These are phyloP conservation scores for Candida sanyaensis DNA, from an alignment of 1,139 yeast species.

Conservation along the genomic window DNA sequence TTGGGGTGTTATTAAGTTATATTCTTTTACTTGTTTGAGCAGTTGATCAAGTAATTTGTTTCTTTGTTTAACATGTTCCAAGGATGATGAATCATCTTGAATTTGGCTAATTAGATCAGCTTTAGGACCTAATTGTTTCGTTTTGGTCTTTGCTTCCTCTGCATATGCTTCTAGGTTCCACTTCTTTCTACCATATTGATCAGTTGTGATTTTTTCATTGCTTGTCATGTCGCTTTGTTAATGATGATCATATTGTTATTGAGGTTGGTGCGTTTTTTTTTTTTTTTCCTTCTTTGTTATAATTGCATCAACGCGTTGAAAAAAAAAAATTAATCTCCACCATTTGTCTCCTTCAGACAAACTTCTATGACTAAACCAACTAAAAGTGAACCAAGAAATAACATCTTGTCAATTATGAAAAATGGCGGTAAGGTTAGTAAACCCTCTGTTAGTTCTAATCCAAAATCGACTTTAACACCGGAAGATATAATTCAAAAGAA, in stretches of 20 bases:
- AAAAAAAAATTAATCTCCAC: not conserved
- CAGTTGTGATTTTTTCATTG: conserved; percentile 23
- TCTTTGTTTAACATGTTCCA: conserved; percentile 30
- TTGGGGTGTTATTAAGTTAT: conserved; percentile 35
- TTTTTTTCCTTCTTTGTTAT: not conserved
- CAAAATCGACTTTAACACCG: not conserved
- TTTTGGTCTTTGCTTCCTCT: conserved; percentile 39
- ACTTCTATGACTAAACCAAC: not conserved
- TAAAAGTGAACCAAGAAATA: not conserved
- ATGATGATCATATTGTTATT: not conserved
- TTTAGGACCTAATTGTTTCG: conserved; percentile 11
- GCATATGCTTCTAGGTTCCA: conserved; percentile 74
- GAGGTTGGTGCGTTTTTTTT: not conserved
- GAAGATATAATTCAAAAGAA: not conserved
- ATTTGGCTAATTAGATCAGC: conserved; percentile 5
- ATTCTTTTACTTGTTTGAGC: conserved; percentile 35
- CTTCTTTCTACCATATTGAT: conserved; percentile 62
- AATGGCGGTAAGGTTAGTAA: not conserved
- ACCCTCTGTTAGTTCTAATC: not conserved
- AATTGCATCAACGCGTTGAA: not conserved
- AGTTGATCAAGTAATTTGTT: conserved; percentile 31
- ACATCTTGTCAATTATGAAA: conserved; percentile 8
- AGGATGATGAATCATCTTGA: conserved; percentile 21
- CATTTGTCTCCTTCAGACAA: not conserved
- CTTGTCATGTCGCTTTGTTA: conserved; percentile 6